A percentile compares a stretch with the other conserved stretches of the same genome.
Conservation (phyloP, 768 basidiomycete genomes). For the Phallus indusiatus region DNA sequence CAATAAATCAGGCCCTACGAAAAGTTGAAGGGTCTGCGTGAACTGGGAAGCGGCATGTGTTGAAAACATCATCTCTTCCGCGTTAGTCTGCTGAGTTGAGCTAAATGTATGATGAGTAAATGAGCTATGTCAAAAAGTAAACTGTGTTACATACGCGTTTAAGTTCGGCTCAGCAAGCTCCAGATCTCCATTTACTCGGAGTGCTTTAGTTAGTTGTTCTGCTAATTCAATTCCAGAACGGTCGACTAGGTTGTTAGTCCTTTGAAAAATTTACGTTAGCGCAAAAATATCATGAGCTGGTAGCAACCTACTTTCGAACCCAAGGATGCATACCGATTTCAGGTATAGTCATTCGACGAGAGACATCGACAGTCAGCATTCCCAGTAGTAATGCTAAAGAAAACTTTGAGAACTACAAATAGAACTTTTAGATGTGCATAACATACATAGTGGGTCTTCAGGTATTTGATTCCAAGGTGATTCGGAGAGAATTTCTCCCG, state of each 20-base stretch:
- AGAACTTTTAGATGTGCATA: neutral
- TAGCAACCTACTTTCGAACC: conserved; percentile 49
- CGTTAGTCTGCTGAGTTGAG: conserved; percentile 39
- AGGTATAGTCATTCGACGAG: conserved; percentile 52
- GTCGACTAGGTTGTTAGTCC: conserved; percentile 61
- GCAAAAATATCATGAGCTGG: neutral
- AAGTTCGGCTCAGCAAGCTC: conserved; percentile 55
- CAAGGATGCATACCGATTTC: conserved; percentile 58
- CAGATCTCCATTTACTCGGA: conserved; percentile 68
- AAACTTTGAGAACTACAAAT: neutral
- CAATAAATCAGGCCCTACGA: conserved; percentile 40
- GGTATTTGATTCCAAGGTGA: conserved; percentile 72
- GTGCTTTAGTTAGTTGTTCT: conserved; percentile 54
- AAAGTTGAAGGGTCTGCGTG: conserved; percentile 70
- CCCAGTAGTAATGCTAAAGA: conserved; percentile 61
- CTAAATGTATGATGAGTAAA: conserved; percentile 13
- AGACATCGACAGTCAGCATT: conserved; percentile 65
- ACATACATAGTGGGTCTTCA: conserved; percentile 52
- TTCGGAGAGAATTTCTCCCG: conserved; percentile 63
- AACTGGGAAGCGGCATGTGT: conserved; percentile 58
- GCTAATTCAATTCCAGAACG: conserved; percentile 48
- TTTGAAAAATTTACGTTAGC: conserved; percentile 18
- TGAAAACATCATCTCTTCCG: conserved; percentile 51
- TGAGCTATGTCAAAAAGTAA: neutral
- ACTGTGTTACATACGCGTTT: conserved; percentile 22